Evolutionary conservation across 768 basidiomycete genomes (phyloP).

Genomic region (Amanita phalloides): DNA sequence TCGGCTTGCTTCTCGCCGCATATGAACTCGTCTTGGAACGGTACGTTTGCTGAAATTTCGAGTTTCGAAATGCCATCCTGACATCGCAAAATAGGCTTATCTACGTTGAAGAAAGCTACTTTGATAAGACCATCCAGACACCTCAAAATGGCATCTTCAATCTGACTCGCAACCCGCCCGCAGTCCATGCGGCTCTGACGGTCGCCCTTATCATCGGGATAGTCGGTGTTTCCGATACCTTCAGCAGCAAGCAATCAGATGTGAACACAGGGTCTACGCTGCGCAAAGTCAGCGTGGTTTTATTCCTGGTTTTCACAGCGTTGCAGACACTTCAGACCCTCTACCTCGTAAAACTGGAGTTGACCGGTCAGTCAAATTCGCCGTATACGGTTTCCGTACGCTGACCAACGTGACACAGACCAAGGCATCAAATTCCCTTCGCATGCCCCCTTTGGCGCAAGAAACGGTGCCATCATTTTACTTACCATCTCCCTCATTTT

Average conservation of each 20-base stretch:
- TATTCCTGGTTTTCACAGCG: slow-evolving; percentile 27
- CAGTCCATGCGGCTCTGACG: slow-evolving; percentile 20
- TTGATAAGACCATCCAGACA: not conserved
- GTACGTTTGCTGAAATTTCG: slow-evolving; percentile 12
- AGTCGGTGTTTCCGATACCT: slow-evolving; percentile 13
- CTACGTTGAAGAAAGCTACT: not conserved
- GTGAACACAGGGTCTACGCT: slow-evolving; percentile 14
- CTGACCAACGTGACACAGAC: not conserved
- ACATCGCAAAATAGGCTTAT: not conserved
- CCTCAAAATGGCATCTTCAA: not conserved
- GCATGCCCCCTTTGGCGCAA: slow-evolving; percentile 13
- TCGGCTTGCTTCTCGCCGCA: slow-evolving; percentile 29
- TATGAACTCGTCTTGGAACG: slow-evolving; percentile 31
- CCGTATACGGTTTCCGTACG: not conserved
- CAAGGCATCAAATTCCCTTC: slow-evolving; percentile 1
- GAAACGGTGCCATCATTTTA: slow-evolving; percentile 20
- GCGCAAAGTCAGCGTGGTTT: slow-evolving; percentile 20
- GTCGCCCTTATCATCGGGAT: slow-evolving; percentile 25
- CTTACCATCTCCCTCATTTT: slow-evolving; percentile 22
- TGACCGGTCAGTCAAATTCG: slow-evolving; percentile 9
- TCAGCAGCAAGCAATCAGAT: slow-evolving; percentile 7
- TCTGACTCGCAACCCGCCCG: slow-evolving; percentile 16
- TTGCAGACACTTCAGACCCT: slow-evolving; percentile 22
- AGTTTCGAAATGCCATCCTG: not conserved
- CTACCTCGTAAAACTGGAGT: slow-evolving; percentile 12